Conservation (phyloP, 441 rosid genomes). For the Pelargonium hybrid region DNA sequence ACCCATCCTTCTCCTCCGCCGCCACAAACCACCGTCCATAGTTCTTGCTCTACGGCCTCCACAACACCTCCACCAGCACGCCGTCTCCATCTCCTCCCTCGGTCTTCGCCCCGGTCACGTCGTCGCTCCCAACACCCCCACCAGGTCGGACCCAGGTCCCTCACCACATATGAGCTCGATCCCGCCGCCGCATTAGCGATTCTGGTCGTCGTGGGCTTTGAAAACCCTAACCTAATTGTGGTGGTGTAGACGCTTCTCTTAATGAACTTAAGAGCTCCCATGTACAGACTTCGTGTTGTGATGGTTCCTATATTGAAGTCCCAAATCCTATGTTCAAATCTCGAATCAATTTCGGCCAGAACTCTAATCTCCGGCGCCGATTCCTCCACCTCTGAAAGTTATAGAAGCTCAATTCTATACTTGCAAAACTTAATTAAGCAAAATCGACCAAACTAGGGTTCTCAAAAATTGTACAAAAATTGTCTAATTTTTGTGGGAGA, state of each 20-base stretch:
- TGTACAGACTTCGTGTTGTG: conserved; percentile 74
- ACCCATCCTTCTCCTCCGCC: conserved; percentile 30
- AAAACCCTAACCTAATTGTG: conserved; percentile 43
- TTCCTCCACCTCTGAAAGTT: conserved; percentile 32
- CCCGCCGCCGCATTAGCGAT: conserved; percentile 67
- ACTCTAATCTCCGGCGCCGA: conserved; percentile 41
- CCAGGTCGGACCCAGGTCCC: too few relatives aligned
- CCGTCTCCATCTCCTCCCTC: too few relatives aligned
- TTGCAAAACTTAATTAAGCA: not conserved
- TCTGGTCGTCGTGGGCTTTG: conserved; percentile 49
- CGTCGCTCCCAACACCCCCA: too few relatives aligned
- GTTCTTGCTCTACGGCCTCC: conserved; percentile 80
- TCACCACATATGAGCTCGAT: too few relatives aligned
- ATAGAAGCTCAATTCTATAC: conserved; percentile 5
- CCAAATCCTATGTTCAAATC: conserved; percentile 76
- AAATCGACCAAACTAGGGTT: too few relatives aligned
- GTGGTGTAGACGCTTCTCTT: conserved; percentile 62
- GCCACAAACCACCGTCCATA: conserved; percentile 35
- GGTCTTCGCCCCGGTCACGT: too few relatives aligned
- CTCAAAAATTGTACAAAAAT: too few relatives aligned
- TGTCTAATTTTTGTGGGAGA: too few relatives aligned
- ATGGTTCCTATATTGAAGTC: conserved; percentile 71
- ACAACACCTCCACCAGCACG: conserved; percentile 67
- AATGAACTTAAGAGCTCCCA: conserved; percentile 80
- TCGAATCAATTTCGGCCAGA: conserved; percentile 63